Conservation (phyloP, 2,329 filamentous ascomycete species). For the Cladosporium sp. region DNA sequence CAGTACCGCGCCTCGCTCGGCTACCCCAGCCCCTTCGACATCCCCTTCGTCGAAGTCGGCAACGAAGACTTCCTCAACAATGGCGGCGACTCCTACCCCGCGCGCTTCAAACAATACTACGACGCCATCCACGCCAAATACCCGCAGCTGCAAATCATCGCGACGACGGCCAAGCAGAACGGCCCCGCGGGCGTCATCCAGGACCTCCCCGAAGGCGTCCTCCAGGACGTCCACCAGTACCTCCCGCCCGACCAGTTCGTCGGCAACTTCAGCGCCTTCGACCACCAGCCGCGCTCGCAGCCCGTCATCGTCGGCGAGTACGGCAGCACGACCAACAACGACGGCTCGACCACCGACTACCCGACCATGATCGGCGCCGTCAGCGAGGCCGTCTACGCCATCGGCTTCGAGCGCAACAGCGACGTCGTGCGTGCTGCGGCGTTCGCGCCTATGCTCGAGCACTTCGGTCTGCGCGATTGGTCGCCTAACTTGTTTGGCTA, state of each 20-base stretch:
- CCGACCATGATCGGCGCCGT: neutral
- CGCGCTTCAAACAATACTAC: slow-evolving; percentile 54
- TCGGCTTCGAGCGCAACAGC: neutral
- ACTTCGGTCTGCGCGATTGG: no score
- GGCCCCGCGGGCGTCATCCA: slow-evolving; percentile 23
- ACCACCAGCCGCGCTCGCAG: no score
- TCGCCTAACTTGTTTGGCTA: no score
- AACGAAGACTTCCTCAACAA: slow-evolving; percentile 60
- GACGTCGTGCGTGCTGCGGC: no score
- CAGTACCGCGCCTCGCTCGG: slow-evolving; percentile 45
- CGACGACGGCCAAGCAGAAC: slow-evolving; percentile 9
- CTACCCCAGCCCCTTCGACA: slow-evolving; percentile 54
- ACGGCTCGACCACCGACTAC: neutral
- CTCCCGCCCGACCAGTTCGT: neutral
- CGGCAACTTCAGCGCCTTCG: neutral
- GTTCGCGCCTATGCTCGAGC: no score
- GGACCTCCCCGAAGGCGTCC: slow-evolving; percentile 25
- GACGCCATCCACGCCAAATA: slow-evolving; percentile 52
- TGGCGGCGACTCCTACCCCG: slow-evolving; percentile 33
- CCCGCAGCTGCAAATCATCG: slow-evolving; percentile 41
- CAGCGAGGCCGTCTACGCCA: neutral
- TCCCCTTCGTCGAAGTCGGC: slow-evolving; percentile 59
- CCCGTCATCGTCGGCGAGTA: neutral
- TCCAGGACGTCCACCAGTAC: slow-evolving; percentile 26
- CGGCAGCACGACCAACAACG: neutral